Evolutionary conservation across 768 basidiomycete species (phyloP).

Genomic region (Epithele typhae): DNA sequence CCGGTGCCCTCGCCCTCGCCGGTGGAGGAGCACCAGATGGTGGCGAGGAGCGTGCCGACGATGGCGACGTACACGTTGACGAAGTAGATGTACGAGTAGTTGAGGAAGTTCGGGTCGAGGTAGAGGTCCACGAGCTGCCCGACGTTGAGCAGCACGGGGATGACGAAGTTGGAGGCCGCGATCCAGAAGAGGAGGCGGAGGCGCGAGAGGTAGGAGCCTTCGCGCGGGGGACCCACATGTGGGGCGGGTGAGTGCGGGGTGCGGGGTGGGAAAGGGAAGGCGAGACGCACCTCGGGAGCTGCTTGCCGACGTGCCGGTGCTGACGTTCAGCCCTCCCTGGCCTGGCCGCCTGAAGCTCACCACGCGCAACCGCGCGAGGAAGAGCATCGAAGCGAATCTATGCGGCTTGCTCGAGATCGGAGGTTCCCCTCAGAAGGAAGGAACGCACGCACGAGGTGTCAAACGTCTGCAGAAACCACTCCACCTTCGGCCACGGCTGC

Average conservation of each 20-base stretch:
- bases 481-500: slow-evolving; percentile 10
- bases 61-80: slow-evolving; percentile 8
- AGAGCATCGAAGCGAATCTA: too few species aligned
- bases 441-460: slow-evolving; percentile 10
- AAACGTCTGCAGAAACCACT: slow-evolving; percentile 30
- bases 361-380: too few species aligned
- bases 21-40: slow-evolving; percentile 1
- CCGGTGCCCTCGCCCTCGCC: too few species aligned
- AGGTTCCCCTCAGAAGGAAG: too few species aligned
- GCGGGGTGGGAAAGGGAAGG: too few species aligned
- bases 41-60: slow-evolving; percentile 10
- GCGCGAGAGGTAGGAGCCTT: slow-evolving; percentile 15
- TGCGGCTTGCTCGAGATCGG: too few species aligned
- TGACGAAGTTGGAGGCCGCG: slow-evolving; percentile 34
- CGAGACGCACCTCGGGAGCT: neutral
- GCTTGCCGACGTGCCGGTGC: neutral
- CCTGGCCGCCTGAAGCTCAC: too few species aligned
- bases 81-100: slow-evolving; percentile 1
- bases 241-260: too few species aligned
- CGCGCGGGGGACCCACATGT: too few species aligned
- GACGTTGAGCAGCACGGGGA: slow-evolving; percentile 35
- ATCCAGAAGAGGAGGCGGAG: slow-evolving; percentile 31
- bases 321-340: neutral
- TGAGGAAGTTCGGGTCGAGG: slow-evolving; percentile 1
- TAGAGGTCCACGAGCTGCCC: slow-evolving; percentile 24